Conservation (phyloP, 2,329 filamentous ascomycete genomes). For the Nakataea oryzae region DNA sequence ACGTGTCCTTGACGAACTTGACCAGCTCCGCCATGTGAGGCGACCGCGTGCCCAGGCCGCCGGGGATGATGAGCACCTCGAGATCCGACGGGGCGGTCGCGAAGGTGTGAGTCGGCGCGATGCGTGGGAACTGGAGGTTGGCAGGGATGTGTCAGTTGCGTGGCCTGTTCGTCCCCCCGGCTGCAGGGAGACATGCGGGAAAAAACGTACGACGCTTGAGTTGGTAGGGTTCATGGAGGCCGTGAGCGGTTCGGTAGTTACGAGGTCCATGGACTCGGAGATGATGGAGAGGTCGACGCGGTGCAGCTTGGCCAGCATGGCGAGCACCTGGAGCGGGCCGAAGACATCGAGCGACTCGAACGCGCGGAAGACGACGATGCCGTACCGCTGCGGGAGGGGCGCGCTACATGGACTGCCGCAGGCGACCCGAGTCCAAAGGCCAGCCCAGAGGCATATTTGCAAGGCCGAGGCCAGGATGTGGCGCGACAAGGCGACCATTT, state of each 20-base stretch:
- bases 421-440: not conserved
- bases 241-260: constrained; percentile 20
- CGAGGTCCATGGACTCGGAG: constrained; percentile 27
- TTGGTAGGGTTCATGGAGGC: constrained; percentile 19
- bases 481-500: not conserved
- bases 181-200: constrained; percentile 17
- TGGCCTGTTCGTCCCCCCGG: not conserved
- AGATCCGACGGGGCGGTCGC: constrained; percentile 34
- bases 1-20: constrained; percentile 32
- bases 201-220: constrained; percentile 18
- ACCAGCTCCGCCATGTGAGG: constrained; percentile 13
- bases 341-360: constrained; percentile 35
- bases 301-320: constrained; percentile 24
- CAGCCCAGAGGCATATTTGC: not conserved
- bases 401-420: not conserved
- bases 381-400: constrained; percentile 16
- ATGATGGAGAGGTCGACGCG: constrained; percentile 30
- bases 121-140: not conserved
- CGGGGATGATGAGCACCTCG: constrained; percentile 57
- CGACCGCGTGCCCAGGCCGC: constrained; percentile 40
- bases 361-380: constrained; percentile 26
- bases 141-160: not conserved
- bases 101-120: constrained; percentile 39
- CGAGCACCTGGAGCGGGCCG: constrained; percentile 33
- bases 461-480: not conserved